Base-by-base conservation (phyloP, 352 stramenopile genomes). In the Pythium myriotylum region DNA sequence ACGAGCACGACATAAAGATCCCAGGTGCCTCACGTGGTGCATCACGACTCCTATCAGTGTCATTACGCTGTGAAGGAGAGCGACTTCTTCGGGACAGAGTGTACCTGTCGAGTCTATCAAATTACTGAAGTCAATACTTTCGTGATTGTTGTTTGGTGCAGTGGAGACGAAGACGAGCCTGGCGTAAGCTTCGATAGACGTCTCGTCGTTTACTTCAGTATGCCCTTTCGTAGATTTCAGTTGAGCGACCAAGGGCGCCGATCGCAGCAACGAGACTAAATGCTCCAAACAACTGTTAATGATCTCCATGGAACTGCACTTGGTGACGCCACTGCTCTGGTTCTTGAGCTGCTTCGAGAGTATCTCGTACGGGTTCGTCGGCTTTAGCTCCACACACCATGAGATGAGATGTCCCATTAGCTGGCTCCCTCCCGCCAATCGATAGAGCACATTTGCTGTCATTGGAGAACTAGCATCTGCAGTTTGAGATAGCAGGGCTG, bases 151-250 rank as follows among this genome's bases (percentile, higher is more conserved):
- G 17, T 8, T 27, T 3, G 26, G 2, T 19, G 51, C 41, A 2
- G 57, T 58, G 1, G 35, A 41, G 12, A 54, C 37, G n/a, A 65
- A 65, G 2, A 66, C 33, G 7, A 59, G 50, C 35, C 55, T 66
- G 33, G 54, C 43, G 20, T 55, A 55, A 16, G 29, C 42, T 13
- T 66, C 59, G 22, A 66, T 35, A 10, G 29, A 24, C 0, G 51
- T 45, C 7, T n/a, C 23, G 7, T 4, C 27, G 22, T 37, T 20
- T 17, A 45, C 3, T 35, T 35, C 29, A 35, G 29, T 35, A 35
- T 10, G 10, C 10, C 29, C 29, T 10, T 10, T 35, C 29, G 29
- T 35, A 35, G 29, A 35, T 5, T 35, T 10, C 5, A 35, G 29
- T 35, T 35, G 29, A 10, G 10, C 29, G 29, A 35, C 5, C 29